Percentiles rank a stretch among this genome's conserved stretches.
phyloP scores from a whole-genome alignment of 2,329 filamentous ascomycete genomes.

The Aspergillus niger region DNA sequence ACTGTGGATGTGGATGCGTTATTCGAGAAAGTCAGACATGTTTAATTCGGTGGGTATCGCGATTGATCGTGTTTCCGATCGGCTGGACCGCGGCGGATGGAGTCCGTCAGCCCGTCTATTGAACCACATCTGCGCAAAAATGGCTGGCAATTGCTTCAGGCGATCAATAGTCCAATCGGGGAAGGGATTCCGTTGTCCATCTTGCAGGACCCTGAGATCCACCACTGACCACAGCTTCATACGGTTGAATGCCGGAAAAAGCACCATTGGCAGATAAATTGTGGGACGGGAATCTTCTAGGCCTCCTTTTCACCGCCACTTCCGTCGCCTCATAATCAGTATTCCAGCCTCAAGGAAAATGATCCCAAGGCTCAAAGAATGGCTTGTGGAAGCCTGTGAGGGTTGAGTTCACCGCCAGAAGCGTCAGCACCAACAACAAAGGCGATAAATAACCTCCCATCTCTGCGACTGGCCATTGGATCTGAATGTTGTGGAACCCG shows the following conservation, averaged over 20 bases:
- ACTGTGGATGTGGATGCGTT: background rate
- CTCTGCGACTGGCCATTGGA: background rate
- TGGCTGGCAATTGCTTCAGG: constrained; percentile 8
- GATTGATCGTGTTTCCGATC: constrained; percentile 8
- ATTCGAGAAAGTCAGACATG: background rate
- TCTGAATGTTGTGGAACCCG: background rate
- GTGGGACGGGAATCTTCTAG: background rate
- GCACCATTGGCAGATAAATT: background rate
- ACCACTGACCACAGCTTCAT: constrained; percentile 1
- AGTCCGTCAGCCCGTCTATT: constrained; percentile 2
- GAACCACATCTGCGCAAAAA: constrained; percentile 1
- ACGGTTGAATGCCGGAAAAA: background rate
- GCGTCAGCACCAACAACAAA: background rate
- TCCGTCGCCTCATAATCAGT: background rate
- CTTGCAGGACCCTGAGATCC: constrained; percentile 8
- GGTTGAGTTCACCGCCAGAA: background rate
- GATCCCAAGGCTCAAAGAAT: background rate
- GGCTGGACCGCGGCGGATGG: constrained; percentile 5
- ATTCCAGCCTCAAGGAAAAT: constrained; percentile 2
- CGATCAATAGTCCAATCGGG: constrained; percentile 12
- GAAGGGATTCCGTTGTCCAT: constrained; percentile 1
- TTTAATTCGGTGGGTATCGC: background rate
- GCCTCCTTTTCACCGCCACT: constrained; percentile 10
- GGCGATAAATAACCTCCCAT: background rate
- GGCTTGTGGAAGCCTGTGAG: background rate